Evolutionary conservation across 1,284 basidiomycete species (phyloP).

Genomic region (Kalmanozyma brasiliensis): DNA sequence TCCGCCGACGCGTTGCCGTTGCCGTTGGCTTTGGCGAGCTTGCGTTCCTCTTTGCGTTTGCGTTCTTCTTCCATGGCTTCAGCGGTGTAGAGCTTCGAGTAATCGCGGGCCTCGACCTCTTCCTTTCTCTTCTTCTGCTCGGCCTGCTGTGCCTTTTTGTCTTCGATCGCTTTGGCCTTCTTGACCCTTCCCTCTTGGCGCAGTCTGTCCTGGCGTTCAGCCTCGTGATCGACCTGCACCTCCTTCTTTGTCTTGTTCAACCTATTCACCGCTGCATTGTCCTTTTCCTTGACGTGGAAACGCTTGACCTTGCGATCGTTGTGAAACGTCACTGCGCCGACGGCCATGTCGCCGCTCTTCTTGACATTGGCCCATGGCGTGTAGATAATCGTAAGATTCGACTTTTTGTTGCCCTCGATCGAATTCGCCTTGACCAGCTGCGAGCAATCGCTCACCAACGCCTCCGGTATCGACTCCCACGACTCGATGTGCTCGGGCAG

Average conservation of each 20-base stretch:
- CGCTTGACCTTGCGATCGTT: slow-evolving; percentile 76
- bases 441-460: slow-evolving; percentile 83
- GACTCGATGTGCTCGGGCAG: slow-evolving; percentile 77
- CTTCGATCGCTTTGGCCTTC: slow-evolving; percentile 53
- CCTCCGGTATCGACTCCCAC: slow-evolving; percentile 87
- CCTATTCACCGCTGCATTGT: slow-evolving; percentile 90
- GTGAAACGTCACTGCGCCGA: slow-evolving; percentile 94
- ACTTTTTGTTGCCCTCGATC: slow-evolving; percentile 96
- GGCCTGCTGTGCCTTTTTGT: slow-evolving; percentile 53
- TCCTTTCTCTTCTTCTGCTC: slow-evolving; percentile 73
- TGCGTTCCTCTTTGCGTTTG: slow-evolving; percentile 44
- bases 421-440: slow-evolving; percentile 98
- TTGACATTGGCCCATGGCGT: slow-evolving; percentile 74
- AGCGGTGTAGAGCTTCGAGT: slow-evolving; percentile 65
- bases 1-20: slow-evolving; percentile 14
- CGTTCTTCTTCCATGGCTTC: slow-evolving; percentile 61
- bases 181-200: slow-evolving; percentile 51
- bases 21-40: slow-evolving; percentile 30
- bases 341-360: slow-evolving; percentile 71
- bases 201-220: slow-evolving; percentile 78
- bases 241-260: slow-evolving; percentile 89
- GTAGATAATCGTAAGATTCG: slow-evolving; percentile 91
- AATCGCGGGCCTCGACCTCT: slow-evolving; percentile 57
- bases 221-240: slow-evolving; percentile 83
- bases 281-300: slow-evolving; percentile 82